phyloP scores from a whole-genome alignment of 768 basidiomycete genomes.

The Phaffia australis region DNA sequence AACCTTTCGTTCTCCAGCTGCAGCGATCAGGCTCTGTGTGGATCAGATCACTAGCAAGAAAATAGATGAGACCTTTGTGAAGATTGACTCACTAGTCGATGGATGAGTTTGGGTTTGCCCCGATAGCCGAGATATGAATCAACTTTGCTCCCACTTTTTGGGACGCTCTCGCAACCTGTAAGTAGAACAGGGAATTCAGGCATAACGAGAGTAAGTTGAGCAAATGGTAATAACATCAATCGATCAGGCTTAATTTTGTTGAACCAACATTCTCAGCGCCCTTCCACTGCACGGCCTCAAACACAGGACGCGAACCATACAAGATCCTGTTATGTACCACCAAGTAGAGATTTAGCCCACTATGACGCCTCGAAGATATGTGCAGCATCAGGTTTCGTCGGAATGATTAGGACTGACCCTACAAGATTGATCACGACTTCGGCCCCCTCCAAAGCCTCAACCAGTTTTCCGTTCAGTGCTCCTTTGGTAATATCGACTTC shows the following conservation, averaged over 20 bases:
- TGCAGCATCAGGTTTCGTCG: background rate
- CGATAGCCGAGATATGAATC: conserved; percentile 62
- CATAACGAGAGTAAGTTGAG: background rate
- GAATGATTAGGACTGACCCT: conserved; percentile 31
- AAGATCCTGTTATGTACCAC: conserved; percentile 42
- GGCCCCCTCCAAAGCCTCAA: conserved; percentile 48
- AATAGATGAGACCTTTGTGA: background rate
- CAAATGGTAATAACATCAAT: background rate
- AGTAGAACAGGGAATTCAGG: background rate
- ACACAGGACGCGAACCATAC: conserved; percentile 48
- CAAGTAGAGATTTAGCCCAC: background rate
- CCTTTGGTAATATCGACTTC: conserved; percentile 49
- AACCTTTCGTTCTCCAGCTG: conserved; percentile 38
- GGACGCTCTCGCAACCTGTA: conserved; percentile 19
- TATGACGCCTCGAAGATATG: background rate
- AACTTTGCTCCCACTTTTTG: conserved; percentile 42
- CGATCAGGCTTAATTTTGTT: conserved; percentile 36
- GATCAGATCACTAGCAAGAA: background rate
- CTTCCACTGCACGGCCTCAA: conserved; percentile 53
- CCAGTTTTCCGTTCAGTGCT: conserved; percentile 40
- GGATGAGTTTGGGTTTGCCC: conserved; percentile 51
- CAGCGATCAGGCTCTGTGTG: background rate
- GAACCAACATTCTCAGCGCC: conserved; percentile 56
- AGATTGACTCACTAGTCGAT: conserved; percentile 47
- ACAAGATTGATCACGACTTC: conserved; percentile 56